phyloP scores from a whole-genome alignment of 139 green algal species.

The Chlamydomonas sp. region DNA sequence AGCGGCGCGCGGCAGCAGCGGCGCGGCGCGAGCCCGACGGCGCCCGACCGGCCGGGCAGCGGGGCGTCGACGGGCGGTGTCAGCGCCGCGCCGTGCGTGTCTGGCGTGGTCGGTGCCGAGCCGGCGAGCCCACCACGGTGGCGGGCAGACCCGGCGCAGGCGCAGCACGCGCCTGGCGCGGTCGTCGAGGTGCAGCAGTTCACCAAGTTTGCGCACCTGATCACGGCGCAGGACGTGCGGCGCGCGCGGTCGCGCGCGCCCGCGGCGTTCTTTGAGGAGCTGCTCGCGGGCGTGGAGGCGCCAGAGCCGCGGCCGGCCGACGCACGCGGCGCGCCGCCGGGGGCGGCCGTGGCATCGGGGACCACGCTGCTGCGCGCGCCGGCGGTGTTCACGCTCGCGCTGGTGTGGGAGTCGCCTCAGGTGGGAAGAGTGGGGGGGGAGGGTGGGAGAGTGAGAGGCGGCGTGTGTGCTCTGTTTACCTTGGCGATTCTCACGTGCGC shows the following conservation, averaged over 20 bases:
- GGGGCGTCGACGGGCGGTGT: no score
- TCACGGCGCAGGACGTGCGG: slow-evolving; percentile 46
- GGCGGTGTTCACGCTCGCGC: slow-evolving; percentile 57
- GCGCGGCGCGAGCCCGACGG: no score
- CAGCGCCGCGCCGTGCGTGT: no score
- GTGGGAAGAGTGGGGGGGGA: no score
- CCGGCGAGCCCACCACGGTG: not conserved
- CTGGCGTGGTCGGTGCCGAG: not conserved
- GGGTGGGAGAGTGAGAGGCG: no score
- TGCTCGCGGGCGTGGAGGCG: slow-evolving; percentile 46
- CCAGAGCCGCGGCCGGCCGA: not conserved
- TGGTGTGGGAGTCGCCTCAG: slow-evolving; percentile 67
- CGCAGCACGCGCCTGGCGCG: not conserved
- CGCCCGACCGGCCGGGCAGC: no score
- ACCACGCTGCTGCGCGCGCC: slow-evolving; percentile 44
- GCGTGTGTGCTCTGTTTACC: no score
- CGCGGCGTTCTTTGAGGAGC: slow-evolving; percentile 41
- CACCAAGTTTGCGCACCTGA: slow-evolving; percentile 66
- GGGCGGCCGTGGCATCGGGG: not conserved
- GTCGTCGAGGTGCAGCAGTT: slow-evolving; percentile 54
- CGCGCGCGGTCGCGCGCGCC: slow-evolving; percentile 23
- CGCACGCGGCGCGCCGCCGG: not conserved
- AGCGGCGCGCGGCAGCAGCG: no score
- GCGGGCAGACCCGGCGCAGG: not conserved
- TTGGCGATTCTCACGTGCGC: not conserved